Evolutionary conservation across 495 filamentous ascomycete genomes (phyloP).

Genomic region (Annulohypoxylon bovei): DNA sequence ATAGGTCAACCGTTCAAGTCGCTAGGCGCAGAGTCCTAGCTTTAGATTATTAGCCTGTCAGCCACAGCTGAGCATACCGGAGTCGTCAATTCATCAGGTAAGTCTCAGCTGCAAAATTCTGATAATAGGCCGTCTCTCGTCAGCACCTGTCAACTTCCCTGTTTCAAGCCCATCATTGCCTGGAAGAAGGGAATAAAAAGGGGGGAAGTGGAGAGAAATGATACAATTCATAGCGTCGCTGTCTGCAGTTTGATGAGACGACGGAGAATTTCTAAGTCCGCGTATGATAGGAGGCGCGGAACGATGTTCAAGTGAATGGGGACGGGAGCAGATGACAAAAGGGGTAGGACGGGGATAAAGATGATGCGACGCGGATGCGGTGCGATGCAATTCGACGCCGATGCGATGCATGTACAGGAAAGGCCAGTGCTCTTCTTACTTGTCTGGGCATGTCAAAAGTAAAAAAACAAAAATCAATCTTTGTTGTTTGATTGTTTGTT

Average conservation of each 20-base stretch:
- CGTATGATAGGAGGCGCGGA: neutral
- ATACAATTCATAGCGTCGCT: neutral
- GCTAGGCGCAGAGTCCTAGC: constrained; percentile 21
- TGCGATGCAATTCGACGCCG: constrained; percentile 14
- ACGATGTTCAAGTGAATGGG: constrained; percentile 18
- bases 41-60: constrained; percentile 24
- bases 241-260: constrained; percentile 7
- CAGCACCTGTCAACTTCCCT: constrained; percentile 29
- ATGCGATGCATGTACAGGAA: constrained; percentile 15
- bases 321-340: constrained; percentile 12
- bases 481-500: constrained; percentile 23
- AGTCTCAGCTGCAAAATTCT: constrained; percentile 26
- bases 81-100: constrained; percentile 28
- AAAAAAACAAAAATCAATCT: constrained; percentile 20
- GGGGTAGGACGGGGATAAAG: constrained; percentile 18
- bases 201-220: neutral
- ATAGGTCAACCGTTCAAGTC: constrained; percentile 20
- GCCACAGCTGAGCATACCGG: constrained; percentile 24
- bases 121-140: constrained; percentile 37
- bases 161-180: constrained; percentile 7
- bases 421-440: constrained; percentile 28
- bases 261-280: constrained; percentile 23
- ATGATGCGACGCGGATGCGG: constrained; percentile 19
- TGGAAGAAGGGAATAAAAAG: neutral
- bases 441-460: constrained; percentile 7